These are phyloP conservation scores for Ogataea ganodermae DNA, from an alignment of 805 yeast genomes.

Conservation along the genomic window DNA sequence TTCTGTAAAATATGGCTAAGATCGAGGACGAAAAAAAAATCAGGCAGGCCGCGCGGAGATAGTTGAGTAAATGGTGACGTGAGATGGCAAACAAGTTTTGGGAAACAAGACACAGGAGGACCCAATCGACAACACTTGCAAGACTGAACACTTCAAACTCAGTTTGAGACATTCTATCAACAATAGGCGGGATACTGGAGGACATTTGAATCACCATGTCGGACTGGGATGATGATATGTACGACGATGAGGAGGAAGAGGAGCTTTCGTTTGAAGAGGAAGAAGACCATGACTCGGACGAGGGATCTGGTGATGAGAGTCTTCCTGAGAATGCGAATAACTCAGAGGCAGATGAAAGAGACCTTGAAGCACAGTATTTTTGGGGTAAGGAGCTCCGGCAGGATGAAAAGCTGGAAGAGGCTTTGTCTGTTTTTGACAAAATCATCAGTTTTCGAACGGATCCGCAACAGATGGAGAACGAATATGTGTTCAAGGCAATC, in stretches of 20 bases:
- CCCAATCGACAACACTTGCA: background rate
- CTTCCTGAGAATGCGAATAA: slow-evolving; percentile 11
- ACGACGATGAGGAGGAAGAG: slow-evolving; percentile 39
- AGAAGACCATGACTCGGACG: slow-evolving; percentile 26
- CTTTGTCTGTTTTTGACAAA: slow-evolving; percentile 28
- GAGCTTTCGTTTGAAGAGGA: slow-evolving; percentile 37
- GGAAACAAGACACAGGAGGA: background rate
- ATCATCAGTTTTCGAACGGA: slow-evolving; percentile 17
- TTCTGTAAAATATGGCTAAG: background rate
- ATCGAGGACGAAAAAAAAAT: background rate
- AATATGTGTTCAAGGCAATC: slow-evolving; percentile 35
- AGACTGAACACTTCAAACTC: too few species aligned
- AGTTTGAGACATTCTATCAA: too few species aligned
- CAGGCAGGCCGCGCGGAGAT: slow-evolving; percentile 1
- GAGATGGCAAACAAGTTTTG: background rate
- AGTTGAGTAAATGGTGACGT: background rate
- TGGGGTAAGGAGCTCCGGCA: slow-evolving; percentile 36
- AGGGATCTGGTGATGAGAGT: slow-evolving; percentile 1
- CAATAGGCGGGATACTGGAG: too few species aligned
- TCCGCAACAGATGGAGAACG: slow-evolving; percentile 7
- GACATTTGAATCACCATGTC: slow-evolving; percentile 29
- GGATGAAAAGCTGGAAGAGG: slow-evolving; percentile 32
- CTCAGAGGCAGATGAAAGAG: slow-evolving; percentile 11
- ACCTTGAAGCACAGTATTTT: slow-evolving; percentile 32
- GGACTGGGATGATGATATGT: slow-evolving; percentile 41